Evolutionary conservation across 2,329 filamentous ascomycete species (phyloP), one percentile per base, ranked within the genome.

Genomic region (Nemania bipapillata): DNA sequence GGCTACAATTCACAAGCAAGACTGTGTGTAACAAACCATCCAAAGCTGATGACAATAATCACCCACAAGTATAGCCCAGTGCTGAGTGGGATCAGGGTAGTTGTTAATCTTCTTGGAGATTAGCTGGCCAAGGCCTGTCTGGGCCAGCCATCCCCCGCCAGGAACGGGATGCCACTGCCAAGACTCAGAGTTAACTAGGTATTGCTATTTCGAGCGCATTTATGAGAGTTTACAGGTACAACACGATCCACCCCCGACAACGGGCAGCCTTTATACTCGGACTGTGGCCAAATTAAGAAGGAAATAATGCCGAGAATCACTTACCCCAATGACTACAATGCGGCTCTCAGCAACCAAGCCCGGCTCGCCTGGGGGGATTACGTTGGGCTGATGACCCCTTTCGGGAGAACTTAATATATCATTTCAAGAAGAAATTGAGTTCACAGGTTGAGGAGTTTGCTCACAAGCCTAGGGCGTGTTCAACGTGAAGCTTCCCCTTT

Each of bases 41-140:
- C 70, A 72, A n/a, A 72, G 66, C 22, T 72, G 70, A 56, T 71
- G 69, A 59, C 69, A 71, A 47, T 71, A 72, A 17, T 71, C 70
- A 3, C 70, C 70, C n/a, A 72, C 69, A 11, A 72, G 54, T 30
- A 72, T 69, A 11, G 69, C 69, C 70, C 70, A 72, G 17, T 72
- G 70, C 59, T 72, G 70, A 15, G 70, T 71, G 28, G 70, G 70
- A 55, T 72, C 70, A 24, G 70, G 70, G 24, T 69, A 72, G 28
- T 68, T 63, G 28, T 71, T 49, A 11, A 72, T 69, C 59, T 69
- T 69, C 54, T 68, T 63, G 22, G 69, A 45, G 35, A 72, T 63
- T 22, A 72, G 60, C 40, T 70, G 66, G 2, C 70, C 70, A 7
- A 72, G 66, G 22, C 54, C 60, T n/a, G 69, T 70, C 63, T 70